Base-by-base conservation (phyloP, 2,329 filamentous ascomycete genomes). In the Monilinia laxa region DNA sequence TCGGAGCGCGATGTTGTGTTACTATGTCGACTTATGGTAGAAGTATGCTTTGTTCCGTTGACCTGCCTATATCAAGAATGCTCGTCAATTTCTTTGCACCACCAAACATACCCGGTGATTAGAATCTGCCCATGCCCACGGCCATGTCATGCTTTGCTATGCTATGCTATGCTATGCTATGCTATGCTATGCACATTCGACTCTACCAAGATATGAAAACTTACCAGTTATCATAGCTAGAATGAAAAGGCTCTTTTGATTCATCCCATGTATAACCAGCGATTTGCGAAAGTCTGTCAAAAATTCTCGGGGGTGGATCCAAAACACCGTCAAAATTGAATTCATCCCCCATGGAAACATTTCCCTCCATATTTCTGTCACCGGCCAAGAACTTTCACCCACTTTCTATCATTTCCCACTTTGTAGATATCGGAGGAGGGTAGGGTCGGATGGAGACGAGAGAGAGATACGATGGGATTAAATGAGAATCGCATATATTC, bases 171-270 rank as follows among this genome's bases (percentile, higher is more conserved):
- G n/a, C 23, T 25, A 49, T 20, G 12, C 16, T 18, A 3, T 23
- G 23, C 23, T 40, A 28, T n/a, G 10, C 59, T 16, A 38, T 38
- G n/a, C n/a, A 18, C 40, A 49, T 14, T 18, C 28, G 2, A 6
- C 16, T 35, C 9, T 20, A 16, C n/a, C 35, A 38, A 7, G 14
- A 20, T 4, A 23, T 10, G 40, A 57, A 53, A 51, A 74, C 79
- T 73, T 80, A 87, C 92, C 93, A 98, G 80, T 93, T 93, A 77
- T 96, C 92, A 79, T 97, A 97, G 73, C 88, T 92, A 62, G 85
- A 85, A 75, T 88, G 87, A 66, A 84, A 80, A 14, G 85, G 85
- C 35, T 78, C 78, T 67, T 75, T 77, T 18, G 84, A 82, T 71
- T 91, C 89, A 77, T 93, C 89, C 90, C 90, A 93, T 9, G 84